A percentile compares a stretch with the other conserved stretches of the same genome.
Conservation (phyloP, 2,329 filamentous ascomycete species). For the Rhynchosporium agropyri region DNA sequence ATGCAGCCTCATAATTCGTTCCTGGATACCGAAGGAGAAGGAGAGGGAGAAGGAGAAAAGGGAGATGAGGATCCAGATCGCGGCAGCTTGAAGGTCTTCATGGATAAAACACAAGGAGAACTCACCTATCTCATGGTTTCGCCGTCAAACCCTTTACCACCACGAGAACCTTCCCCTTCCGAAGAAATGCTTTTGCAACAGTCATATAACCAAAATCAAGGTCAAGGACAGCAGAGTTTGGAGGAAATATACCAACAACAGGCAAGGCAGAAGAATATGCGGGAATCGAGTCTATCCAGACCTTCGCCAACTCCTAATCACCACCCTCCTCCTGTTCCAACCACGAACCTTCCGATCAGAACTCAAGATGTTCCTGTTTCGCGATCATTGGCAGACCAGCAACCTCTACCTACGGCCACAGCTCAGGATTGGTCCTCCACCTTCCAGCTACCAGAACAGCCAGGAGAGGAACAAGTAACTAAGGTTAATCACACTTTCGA, state of each 20-base stretch:
- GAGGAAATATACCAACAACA: conserved; percentile 42
- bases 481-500: conserved; percentile 62
- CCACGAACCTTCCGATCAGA: conserved; percentile 45
- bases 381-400: conserved; percentile 54
- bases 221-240: conserved; percentile 44
- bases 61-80: conserved; percentile 46
- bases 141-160: conserved; percentile 65
- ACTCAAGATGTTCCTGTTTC: conserved; percentile 52
- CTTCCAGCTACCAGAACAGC: conserved; percentile 37
- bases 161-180: conserved; percentile 63
- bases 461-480: conserved; percentile 57
- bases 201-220: conserved; percentile 52
- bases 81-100: conserved; percentile 59
- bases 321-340: conserved; percentile 56
- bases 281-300: conserved; percentile 54
- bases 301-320: conserved; percentile 60
- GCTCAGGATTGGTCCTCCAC: conserved; percentile 44
- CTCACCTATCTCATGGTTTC: conserved; percentile 71
- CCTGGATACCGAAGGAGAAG: conserved; percentile 51
- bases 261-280: conserved; percentile 58
- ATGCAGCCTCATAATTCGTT: conserved; percentile 42
- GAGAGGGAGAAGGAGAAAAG: conserved; percentile 49
- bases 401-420: conserved; percentile 47
- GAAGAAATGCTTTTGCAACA: conserved; percentile 60
- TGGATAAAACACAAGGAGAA: conserved; percentile 66